These are phyloP conservation scores for Penicillium sclerotigenum DNA, from an alignment of 2,329 filamentous ascomycete genomes.

Conservation along the genomic window DNA sequence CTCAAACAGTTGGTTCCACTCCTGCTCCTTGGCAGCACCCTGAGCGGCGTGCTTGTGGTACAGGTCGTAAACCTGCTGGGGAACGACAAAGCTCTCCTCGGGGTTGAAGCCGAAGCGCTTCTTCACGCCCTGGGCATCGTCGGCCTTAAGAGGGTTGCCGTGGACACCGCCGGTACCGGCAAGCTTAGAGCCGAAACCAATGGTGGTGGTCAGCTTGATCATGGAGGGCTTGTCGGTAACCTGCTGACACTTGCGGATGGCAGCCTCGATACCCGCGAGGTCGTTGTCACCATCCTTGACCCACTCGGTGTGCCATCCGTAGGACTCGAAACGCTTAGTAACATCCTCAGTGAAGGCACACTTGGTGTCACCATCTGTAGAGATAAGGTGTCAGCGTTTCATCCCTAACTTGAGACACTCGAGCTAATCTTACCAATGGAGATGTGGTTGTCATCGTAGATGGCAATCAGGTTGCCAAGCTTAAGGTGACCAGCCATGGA, in stretches of 20 bases:
- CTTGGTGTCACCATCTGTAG: constrained; percentile 85
- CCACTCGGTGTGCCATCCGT: constrained; percentile 88
- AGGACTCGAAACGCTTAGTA: constrained; percentile 87
- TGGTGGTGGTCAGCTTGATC: constrained; percentile 96
- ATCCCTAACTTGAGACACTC: background rate
- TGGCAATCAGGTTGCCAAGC: constrained; percentile 92
- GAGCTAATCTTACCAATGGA: constrained; percentile 59
- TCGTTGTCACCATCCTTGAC: constrained; percentile 88
- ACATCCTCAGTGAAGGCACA: constrained; percentile 97
- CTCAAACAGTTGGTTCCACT: constrained; percentile 91
- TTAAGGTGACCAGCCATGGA: constrained; percentile 94
- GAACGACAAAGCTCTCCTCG: constrained; percentile 85
- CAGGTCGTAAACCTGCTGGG: constrained; percentile 88
- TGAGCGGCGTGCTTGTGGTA: constrained; percentile 82
- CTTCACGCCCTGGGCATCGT: constrained; percentile 94
- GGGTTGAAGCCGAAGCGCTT: constrained; percentile 94
- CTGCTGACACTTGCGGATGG: constrained; percentile 77
- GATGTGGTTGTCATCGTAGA: constrained; percentile 99
- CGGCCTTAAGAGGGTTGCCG: constrained; percentile 90
- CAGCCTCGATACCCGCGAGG: constrained; percentile 80
- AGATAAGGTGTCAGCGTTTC: constrained; percentile 7
- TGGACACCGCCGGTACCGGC: constrained; percentile 95
- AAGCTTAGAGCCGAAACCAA: constrained; percentile 90
- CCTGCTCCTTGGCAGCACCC: constrained; percentile 83
- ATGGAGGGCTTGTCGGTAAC: constrained; percentile 95